Evolutionary conservation across 2,329 filamentous ascomycete genomes (phyloP).

Genomic region (Aspergillus arachidicola): DNA sequence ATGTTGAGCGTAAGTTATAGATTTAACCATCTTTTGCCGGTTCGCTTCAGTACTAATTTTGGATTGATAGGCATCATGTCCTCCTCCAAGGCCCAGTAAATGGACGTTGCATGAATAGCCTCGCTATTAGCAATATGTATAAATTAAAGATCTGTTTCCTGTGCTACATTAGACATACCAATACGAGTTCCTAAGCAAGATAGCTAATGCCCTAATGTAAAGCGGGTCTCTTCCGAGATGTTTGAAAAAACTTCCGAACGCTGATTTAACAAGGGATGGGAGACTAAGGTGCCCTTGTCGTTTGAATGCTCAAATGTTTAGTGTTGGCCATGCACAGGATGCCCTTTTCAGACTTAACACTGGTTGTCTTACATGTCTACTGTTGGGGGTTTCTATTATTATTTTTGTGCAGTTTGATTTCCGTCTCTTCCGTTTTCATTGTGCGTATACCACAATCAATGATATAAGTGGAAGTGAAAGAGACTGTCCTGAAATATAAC

Average conservation of each 20-base stretch:
- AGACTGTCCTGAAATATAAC: not conserved
- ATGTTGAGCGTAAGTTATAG: conserved; percentile 83
- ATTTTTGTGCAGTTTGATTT: not conserved
- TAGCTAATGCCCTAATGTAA: not conserved
- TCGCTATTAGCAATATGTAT: conserved; percentile 41
- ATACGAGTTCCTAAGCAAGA: conserved; percentile 30
- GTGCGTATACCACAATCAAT: not conserved
- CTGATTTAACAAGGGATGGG: not conserved
- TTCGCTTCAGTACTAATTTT: conserved; percentile 16
- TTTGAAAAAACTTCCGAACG: not conserved
- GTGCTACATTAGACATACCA: conserved; percentile 40
- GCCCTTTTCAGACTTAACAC: not conserved
- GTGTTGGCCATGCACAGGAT: not conserved
- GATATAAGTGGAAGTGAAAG: not conserved
- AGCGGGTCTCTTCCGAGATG: not conserved
- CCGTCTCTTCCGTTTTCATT: not conserved
- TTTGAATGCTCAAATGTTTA: not conserved
- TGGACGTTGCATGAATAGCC: conserved; percentile 32
- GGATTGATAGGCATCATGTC: conserved; percentile 38
- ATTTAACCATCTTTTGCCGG: not conserved
- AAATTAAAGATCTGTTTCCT: conserved; percentile 42
- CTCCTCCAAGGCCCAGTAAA: conserved; percentile 43
- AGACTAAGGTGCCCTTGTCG: not conserved
- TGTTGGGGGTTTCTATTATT: not conserved
- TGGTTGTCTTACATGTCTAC: not conserved